Conservation (phyloP, 345 rosid species). For the Hibiscus tridactylites region DNA sequence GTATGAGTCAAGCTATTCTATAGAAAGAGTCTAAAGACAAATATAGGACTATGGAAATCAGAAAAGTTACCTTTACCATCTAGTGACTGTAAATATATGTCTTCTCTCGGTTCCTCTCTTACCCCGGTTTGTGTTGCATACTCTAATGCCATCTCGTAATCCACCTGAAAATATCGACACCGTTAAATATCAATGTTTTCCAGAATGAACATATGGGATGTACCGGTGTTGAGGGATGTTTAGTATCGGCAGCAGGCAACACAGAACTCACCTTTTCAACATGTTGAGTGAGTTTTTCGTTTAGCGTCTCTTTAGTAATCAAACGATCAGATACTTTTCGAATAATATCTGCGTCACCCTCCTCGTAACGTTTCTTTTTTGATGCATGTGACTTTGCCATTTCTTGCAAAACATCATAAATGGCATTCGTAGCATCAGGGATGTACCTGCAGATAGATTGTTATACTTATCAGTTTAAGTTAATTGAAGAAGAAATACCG, state of each 20-base stretch:
- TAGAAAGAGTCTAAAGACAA: slow-evolving; percentile 54
- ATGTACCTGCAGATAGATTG: slow-evolving; percentile 49
- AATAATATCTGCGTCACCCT: slow-evolving; percentile 47
- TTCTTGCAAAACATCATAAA: slow-evolving; percentile 66
- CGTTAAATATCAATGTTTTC: background rate
- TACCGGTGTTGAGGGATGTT: background rate
- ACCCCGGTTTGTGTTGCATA: slow-evolving; percentile 93
- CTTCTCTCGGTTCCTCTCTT: slow-evolving; percentile 79
- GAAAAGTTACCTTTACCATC: slow-evolving; percentile 31
- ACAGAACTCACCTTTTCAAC: slow-evolving; percentile 54
- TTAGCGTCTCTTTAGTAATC: slow-evolving; percentile 64
- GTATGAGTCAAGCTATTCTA: slow-evolving; percentile 15
- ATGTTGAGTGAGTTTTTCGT: slow-evolving; percentile 68
- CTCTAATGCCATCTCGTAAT: slow-evolving; percentile 93
- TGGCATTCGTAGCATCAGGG: slow-evolving; percentile 74
- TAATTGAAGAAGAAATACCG: slow-evolving; percentile 12
- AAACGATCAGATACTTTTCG: slow-evolving; percentile 43
- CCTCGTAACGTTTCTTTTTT: slow-evolving; percentile 48
- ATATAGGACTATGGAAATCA: slow-evolving; percentile 48
- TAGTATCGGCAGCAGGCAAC: background rate
- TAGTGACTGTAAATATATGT: slow-evolving; percentile 42
- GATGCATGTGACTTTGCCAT: slow-evolving; percentile 47
- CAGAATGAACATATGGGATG: background rate
- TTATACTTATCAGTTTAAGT: background rate
- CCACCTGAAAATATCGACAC: slow-evolving; percentile 57